Evolutionary conservation across 2,329 filamentous ascomycete species (phyloP), one percentile per base, ranked within the genome.

Genomic region (Whalleya microplaca): DNA sequence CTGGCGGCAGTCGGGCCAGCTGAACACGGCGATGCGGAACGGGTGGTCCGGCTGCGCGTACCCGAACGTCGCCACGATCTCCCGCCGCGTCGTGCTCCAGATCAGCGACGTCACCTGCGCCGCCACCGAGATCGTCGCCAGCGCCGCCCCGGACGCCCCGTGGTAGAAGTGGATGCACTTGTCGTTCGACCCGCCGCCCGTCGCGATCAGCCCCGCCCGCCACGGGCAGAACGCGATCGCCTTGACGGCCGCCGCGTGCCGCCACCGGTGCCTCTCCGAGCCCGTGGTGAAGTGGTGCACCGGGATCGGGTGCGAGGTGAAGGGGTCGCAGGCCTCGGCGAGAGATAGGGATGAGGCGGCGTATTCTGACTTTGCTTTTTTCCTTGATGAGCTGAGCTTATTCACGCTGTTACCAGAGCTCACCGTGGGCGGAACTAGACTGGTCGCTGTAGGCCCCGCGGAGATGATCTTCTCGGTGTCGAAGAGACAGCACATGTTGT

Each of bases 81-180:
- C 95, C 40, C 90, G 86, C 10, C 90, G 84, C 10, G 87, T 94
- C 23, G 83, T 89, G 51, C 90, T 95, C 94, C 92, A 99, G 56
- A 96, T 88, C 27, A 99, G 80, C 46, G 90, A 90, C 0, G 95
- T 99, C 47, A 99, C 92, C 75, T 99, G 95, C 1, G 95, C 92
- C 37, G 90, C 88, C 41, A 96, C 95, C 59, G 92, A 89, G 67
- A 99, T 98, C 1, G 90, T 96, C 1, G 94, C 93, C 27, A 99
- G 82, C 56, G 87, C 87, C 2, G 91, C 86, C 3, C 94, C 95
- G 0, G 92, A 93, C 19, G 83, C 82, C 0, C 91, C 90, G 73
- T 98, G 93, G 73, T 90, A 97, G 77, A 99, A 99, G 75, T 96
- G 93, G 55, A 99, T 96, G 72, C 92, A 92, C 66, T 92, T 91